phyloP scores from a whole-genome alignment of 23 red algal species.

The Gracilaria caudata region DNA sequence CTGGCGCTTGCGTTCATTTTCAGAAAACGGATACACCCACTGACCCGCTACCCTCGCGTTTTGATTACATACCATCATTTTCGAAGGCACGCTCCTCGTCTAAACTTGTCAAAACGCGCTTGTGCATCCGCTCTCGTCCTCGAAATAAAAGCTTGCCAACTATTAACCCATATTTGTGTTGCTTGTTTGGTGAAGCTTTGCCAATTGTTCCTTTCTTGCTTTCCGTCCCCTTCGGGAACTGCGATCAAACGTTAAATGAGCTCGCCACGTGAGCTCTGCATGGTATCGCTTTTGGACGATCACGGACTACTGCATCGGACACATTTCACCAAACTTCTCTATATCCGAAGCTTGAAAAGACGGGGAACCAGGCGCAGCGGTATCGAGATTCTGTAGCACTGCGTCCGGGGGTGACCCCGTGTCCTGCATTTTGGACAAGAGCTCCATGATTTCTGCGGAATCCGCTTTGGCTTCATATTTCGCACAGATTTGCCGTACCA shows the following conservation, averaged over 20 bases:
- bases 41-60: neutral
- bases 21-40: too few relatives aligned
- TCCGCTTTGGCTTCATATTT: conserved; percentile 55
- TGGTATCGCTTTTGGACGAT: neutral
- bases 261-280: neutral
- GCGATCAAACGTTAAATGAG: neutral
- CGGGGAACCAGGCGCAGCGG: neutral
- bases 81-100: neutral
- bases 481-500: conserved; percentile 58
- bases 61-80: neutral
- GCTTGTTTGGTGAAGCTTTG: neutral
- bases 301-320: conserved; percentile 1
- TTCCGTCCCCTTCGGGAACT: neutral
- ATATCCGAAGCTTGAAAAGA: conserved; percentile 22
- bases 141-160: conserved; percentile 12
- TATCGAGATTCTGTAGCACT: conserved; percentile 46
- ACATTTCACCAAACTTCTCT: conserved; percentile 29
- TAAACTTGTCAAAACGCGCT: neutral
- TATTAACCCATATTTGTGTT: neutral
- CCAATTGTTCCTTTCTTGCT: neutral
- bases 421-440: conserved; percentile 68
- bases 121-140: neutral
- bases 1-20: too few relatives aligned
- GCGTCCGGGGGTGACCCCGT: conserved; percentile 56
- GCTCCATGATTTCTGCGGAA: conserved; percentile 51